Evolutionary conservation across 2,329 filamentous ascomycete species (phyloP), one percentile per base, ranked within the genome.

Genomic region (Nothomitra cinnamomea): DNA sequence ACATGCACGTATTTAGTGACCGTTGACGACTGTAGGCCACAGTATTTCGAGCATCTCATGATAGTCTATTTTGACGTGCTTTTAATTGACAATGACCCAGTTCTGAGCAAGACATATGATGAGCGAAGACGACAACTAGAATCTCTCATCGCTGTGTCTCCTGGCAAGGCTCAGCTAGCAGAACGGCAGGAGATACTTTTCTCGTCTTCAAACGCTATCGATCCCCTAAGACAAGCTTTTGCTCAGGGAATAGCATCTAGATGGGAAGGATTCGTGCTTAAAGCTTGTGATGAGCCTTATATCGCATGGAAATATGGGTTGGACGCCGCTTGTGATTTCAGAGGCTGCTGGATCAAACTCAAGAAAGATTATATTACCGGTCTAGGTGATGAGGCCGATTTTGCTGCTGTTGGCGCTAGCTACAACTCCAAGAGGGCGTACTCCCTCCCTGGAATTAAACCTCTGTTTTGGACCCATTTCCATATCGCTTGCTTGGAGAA

Each of bases 311-410:
- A 13, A 41, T 15, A 41, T n/a, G 38, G 38, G 13, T 5, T 19
- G 15, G 5, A 19, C 13, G 15, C 13, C 3, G 17, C 38, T 19
- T 19, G 38, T 5, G 38, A 41, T 41, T 62, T 60, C 58, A 47
- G 60, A 59, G 67, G 60, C 57, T 71, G 69, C 54, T 83, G 80
- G 63, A 85, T 95, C 61, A 95, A 95, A 66, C 66, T 95, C 42
- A 95, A 95, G 66, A 87, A 87, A 61, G 86, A 92, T 61, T 94
- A 94, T 60, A 77, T 94, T 38, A 73, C 76, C 24, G 79, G 79
- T 2, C 78, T 90, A 62, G 87, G 87, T 0, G 88, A 94, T 56
- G 79, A 87, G 28, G 85, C 85, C 8, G 89, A 95, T 64, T 85
- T 95, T 62, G 82, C 84, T 1, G 74, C 90, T 1, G 70, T 95